Evolutionary conservation across 1,284 basidiomycete genomes (phyloP).

Genomic region (Leccinum subrobustum): DNA sequence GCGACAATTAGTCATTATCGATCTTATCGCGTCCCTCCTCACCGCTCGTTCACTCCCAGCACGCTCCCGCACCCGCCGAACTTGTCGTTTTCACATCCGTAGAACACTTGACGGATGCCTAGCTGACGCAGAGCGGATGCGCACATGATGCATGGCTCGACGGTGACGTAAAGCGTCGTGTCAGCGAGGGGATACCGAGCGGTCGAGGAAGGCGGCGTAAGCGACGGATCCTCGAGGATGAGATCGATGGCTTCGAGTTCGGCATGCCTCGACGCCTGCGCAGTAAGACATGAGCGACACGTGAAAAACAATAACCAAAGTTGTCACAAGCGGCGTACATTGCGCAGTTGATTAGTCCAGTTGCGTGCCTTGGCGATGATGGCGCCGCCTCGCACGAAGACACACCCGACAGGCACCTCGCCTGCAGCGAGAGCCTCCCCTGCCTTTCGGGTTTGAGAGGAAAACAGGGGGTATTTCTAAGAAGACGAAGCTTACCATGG

Average conservation of each 20-base stretch:
- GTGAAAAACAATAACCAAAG: neutral
- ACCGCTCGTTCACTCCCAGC: conserved; percentile 81
- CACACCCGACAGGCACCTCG: conserved; percentile 97
- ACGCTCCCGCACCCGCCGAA: conserved; percentile 99
- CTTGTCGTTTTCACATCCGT: conserved; percentile 94
- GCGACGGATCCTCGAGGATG: conserved; percentile 66
- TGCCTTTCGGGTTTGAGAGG: conserved; percentile 45
- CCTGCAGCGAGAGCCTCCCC: conserved; percentile 82
- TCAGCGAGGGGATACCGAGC: conserved; percentile 64
- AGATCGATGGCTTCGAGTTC: conserved; percentile 96
- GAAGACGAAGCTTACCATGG: conserved; percentile 40
- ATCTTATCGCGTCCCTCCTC: conserved; percentile 27
- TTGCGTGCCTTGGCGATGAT: conserved; percentile 90
- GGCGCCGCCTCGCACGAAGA: conserved; percentile 80
- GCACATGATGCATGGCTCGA: conserved; percentile 99
- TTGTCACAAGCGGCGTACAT: conserved; percentile 52
- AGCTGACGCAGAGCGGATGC: conserved; percentile 92
- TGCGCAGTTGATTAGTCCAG: conserved; percentile 90
- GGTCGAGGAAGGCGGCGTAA: conserved; percentile 48
- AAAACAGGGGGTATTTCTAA: neutral
- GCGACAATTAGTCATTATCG: conserved; percentile 8
- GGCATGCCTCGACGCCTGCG: conserved; percentile 92
- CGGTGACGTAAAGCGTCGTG: conserved; percentile 95
- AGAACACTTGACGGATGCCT: conserved; percentile 89
- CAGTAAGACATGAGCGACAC: neutral